phyloP scores from a whole-genome alignment of 2,329 filamentous ascomycete species.

The Monilinia aucupariae region DNA sequence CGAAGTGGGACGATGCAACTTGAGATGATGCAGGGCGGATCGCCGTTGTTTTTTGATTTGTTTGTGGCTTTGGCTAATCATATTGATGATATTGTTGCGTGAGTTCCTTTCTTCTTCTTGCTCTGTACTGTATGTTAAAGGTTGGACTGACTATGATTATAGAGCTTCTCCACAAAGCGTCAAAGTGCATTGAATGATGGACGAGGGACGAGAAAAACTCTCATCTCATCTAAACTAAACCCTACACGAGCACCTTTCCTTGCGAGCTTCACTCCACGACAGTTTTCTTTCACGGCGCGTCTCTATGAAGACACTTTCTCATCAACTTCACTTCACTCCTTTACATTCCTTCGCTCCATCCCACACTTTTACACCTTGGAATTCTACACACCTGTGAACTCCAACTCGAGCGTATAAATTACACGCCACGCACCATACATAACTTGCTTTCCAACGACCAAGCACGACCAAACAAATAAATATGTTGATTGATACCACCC shows the following conservation, averaged over 20 bases:
- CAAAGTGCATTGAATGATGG: slow-evolving; percentile 24
- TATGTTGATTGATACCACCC: background rate
- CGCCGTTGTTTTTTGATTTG: slow-evolving; percentile 81
- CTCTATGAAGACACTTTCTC: background rate
- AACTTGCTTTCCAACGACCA: background rate
- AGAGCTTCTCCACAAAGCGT: slow-evolving; percentile 33
- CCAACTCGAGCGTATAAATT: background rate
- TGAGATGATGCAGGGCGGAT: slow-evolving; percentile 85
- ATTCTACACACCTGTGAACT: background rate
- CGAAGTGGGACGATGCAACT: slow-evolving; percentile 91
- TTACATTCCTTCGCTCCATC: background rate
- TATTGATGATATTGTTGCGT: slow-evolving; percentile 64
- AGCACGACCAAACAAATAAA: no score
- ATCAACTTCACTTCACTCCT: background rate
- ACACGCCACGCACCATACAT: background rate
- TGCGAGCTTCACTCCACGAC: background rate
- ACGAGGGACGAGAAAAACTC: background rate
- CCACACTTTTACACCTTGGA: background rate
- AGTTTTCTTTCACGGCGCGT: background rate
- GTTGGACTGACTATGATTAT: slow-evolving; percentile 7
- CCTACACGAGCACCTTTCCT: background rate
- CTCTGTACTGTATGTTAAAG: background rate
- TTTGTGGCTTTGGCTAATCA: slow-evolving; percentile 93
- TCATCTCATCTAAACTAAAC: slow-evolving; percentile 17
- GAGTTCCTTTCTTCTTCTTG: slow-evolving; percentile 34